Base-by-base conservation (phyloP, 306 rosid genomes). In the Lathyrus aphaca region DNA sequence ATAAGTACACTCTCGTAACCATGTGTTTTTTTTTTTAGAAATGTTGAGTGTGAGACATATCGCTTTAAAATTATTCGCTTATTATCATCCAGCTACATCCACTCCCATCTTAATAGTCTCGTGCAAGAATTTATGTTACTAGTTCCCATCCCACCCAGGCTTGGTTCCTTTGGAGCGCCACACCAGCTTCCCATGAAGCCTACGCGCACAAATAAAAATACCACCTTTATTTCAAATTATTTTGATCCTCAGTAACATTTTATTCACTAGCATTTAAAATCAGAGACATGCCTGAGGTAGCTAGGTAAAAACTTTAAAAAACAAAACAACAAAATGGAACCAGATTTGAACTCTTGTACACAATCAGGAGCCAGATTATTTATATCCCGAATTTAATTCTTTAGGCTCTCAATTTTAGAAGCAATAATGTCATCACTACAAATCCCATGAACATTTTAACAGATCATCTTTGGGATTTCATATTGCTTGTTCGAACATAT, bases 281-380 rank as follows among this genome's bases (percentile, higher is more conserved):
- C 37, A 30, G 37, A 30, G 37, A 30, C 37, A 30, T 35, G 9
- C 2, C 8, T 35, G 66, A 63, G 16, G 15, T 63, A n/a, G 53
- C 48, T 39, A 23, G 29, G 6, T 15, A 35, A 14, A 11, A 8
- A 14, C 14, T 50, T 60, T 25, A 0, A 44, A 4, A 63, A 70
- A 7, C 6, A 45, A 54, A 65, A 54, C 0, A 27, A 15, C 17
- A 29, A 43, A 54, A 54, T 4, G 14, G 72, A 29, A 53, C 21
- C 65, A 56, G 4, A 65, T 37, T 78, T 18, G 40, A 54, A 74
- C 21, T 68, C 62, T 51, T 17, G 44, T 53, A 53, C 68, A 54
- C 78, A 27, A 57, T 66, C 32, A 55, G 82, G 82, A 83, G 84
- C 84, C 80, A 51, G 42, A 40, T 80, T 62, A 77, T 73, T 66